Conservation (phyloP, 2,329 filamentous ascomycete genomes). For the Alternaria consortialis region DNA sequence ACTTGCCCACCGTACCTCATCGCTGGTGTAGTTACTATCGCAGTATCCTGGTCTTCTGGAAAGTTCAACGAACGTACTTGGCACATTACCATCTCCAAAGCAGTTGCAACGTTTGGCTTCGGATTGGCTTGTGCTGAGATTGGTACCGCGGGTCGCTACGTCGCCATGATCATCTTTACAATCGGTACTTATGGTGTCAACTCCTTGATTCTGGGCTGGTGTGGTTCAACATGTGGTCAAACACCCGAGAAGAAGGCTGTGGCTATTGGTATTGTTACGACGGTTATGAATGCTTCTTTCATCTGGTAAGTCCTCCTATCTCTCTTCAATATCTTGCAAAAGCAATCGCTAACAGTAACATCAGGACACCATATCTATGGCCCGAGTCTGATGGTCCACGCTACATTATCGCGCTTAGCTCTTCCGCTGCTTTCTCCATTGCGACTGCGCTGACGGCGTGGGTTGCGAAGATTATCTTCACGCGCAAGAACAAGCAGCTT, state of each 20-base stretch:
- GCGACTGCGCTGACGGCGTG: constrained; percentile 43
- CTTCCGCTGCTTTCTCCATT: constrained; percentile 45
- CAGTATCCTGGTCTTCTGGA: constrained; percentile 48
- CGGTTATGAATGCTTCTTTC: constrained; percentile 54
- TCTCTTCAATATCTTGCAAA: neutral
- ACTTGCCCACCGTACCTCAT: constrained; percentile 50
- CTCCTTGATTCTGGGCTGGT: constrained; percentile 57
- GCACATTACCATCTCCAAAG: constrained; percentile 53
- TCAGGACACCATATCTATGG: constrained; percentile 48
- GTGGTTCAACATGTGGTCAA: constrained; percentile 55
- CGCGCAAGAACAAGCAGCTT: constrained; percentile 46
- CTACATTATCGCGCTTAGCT: constrained; percentile 43
- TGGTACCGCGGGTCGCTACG: constrained; percentile 48
- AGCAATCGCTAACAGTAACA: constrained; percentile 8
- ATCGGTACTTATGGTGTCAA: constrained; percentile 52
- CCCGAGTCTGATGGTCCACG: constrained; percentile 41
- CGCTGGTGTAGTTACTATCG: constrained; percentile 42
- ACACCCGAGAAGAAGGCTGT: constrained; percentile 59
- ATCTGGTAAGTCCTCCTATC: constrained; percentile 44
- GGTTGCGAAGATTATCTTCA: constrained; percentile 43
- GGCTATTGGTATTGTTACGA: constrained; percentile 56
- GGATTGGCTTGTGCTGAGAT: constrained; percentile 48
- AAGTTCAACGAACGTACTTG: constrained; percentile 53
- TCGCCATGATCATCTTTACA: constrained; percentile 46
- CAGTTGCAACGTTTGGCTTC: constrained; percentile 52